phyloP scores from a whole-genome alignment of 805 yeast genomes.

The Saccharomycopsis fermentans region DNA sequence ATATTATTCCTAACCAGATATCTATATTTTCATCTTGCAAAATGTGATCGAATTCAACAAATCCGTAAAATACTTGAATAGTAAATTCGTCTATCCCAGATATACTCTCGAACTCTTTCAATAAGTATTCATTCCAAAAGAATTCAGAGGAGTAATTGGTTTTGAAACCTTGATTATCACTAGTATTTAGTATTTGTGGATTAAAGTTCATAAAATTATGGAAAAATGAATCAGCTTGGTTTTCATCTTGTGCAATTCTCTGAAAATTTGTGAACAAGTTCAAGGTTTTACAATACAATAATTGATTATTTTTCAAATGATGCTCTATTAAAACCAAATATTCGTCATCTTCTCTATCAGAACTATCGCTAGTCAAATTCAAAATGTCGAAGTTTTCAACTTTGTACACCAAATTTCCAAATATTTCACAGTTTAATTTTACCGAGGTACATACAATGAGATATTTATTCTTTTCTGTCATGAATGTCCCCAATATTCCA shows the following conservation, averaged over 20 bases:
- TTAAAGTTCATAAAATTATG: not conserved
- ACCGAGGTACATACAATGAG: constrained; percentile 7
- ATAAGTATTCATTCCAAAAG: constrained; percentile 79
- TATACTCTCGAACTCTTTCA: constrained; percentile 39
- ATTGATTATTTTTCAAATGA: constrained; percentile 61
- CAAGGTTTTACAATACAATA: constrained; percentile 58
- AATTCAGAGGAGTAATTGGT: constrained; percentile 50
- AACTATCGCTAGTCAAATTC: not conserved
- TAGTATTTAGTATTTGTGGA: not conserved
- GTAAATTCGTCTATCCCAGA: constrained; percentile 27
- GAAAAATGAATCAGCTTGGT: constrained; percentile 22
- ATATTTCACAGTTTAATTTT: not conserved
- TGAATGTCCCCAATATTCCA: constrained; percentile 15
- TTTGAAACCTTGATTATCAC: constrained; percentile 15
- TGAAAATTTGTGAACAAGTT: constrained; percentile 79
- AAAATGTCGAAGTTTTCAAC: constrained; percentile 10
- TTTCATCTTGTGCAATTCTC: constrained; percentile 27
- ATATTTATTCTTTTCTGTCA: constrained; percentile 2
- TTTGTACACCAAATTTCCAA: constrained; percentile 7
- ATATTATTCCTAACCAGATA: constrained; percentile 60
- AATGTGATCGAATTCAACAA: constrained; percentile 38
- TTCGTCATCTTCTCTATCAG: constrained; percentile 8
- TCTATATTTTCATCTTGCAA: constrained; percentile 26
- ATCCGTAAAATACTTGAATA: constrained; percentile 81
- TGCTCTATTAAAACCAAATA: constrained; percentile 40